Evolutionary conservation across 495 filamentous ascomycete species (phyloP).

Genomic region (Hypoxylon intermedium): DNA sequence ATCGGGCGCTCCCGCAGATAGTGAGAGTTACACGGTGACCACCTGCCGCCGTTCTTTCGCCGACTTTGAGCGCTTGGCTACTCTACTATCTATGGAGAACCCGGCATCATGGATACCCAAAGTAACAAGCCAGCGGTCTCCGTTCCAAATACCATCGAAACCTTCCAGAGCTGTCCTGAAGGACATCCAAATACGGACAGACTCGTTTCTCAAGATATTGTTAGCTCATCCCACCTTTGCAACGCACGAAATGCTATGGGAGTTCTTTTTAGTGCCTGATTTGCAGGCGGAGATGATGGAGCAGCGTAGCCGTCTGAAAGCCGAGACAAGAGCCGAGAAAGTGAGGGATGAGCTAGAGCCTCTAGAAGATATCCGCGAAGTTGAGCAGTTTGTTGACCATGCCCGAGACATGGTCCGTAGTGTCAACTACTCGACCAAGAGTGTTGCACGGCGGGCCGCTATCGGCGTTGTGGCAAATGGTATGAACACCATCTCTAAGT

Average conservation of each 20-base stretch:
- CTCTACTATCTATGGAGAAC: constrained; percentile 87
- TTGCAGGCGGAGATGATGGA: constrained; percentile 89
- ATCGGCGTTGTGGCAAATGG: constrained; percentile 63
- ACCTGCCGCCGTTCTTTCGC: constrained; percentile 88
- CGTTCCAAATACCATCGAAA: constrained; percentile 90
- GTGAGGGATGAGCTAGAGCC: constrained; percentile 87
- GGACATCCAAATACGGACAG: constrained; percentile 85
- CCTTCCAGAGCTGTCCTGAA: constrained; percentile 86
- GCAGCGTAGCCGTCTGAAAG: constrained; percentile 85
- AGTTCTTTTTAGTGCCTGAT: constrained; percentile 97
- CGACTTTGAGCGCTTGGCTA: constrained; percentile 91
- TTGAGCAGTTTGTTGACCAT: constrained; percentile 89
- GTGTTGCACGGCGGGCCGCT: constrained; percentile 71
- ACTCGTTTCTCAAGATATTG: constrained; percentile 84
- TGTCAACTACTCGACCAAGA: constrained; percentile 81
- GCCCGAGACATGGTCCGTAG: constrained; percentile 86
- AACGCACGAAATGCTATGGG: constrained; percentile 98
- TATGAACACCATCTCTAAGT: constrained; percentile 42
- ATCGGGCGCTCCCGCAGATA: constrained; percentile 75
- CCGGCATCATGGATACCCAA: constrained; percentile 93
- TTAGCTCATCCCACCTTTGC: constrained; percentile 91
- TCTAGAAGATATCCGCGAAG: constrained; percentile 84
- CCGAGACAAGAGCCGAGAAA: constrained; percentile 78
- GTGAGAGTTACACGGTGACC: constrained; percentile 83
- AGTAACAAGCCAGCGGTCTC: constrained; percentile 78